A percentile compares a stretch with the other conserved stretches of the same genome.
These are phyloP conservation scores for Phaffomyces thermotolerans DNA, from an alignment of 805 yeast species.

Conservation along the genomic window DNA sequence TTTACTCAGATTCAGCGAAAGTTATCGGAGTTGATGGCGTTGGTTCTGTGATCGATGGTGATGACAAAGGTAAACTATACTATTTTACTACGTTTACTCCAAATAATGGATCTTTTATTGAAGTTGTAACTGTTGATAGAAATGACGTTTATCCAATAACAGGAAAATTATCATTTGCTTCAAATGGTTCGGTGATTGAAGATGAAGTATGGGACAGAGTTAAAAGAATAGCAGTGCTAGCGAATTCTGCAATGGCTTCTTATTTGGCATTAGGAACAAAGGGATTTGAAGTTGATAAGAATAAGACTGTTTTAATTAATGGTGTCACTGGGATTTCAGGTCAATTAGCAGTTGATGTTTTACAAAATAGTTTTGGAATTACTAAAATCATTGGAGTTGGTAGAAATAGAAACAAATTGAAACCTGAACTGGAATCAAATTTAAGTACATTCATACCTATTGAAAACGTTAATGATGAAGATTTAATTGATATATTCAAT, in stretches of 20 bases:
- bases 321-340: constrained; percentile 11
- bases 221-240: constrained; percentile 4
- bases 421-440: neutral
- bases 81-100: constrained; percentile 5
- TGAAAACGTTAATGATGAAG: neutral
- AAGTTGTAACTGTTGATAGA: constrained; percentile 5
- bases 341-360: constrained; percentile 5
- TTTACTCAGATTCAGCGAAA: neutral
- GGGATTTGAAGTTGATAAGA: neutral
- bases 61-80: neutral
- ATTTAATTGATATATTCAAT: neutral
- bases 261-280: constrained; percentile 5
- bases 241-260: constrained; percentile 10
- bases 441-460: neutral
- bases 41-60: neutral
- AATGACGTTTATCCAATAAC: neutral
- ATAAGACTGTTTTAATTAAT: constrained; percentile 2
- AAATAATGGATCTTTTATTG: constrained; percentile 5
- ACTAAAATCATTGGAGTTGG: constrained; percentile 6
- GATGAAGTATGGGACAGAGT: constrained; percentile 1
- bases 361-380: constrained; percentile 2
- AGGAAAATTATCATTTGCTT: neutral
- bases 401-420: constrained; percentile 2
- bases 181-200: neutral
- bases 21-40: constrained; percentile 11